These are phyloP conservation scores for Deinandra increscens DNA, from an alignment of 129 eudicot genomes.

Conservation along the genomic window DNA sequence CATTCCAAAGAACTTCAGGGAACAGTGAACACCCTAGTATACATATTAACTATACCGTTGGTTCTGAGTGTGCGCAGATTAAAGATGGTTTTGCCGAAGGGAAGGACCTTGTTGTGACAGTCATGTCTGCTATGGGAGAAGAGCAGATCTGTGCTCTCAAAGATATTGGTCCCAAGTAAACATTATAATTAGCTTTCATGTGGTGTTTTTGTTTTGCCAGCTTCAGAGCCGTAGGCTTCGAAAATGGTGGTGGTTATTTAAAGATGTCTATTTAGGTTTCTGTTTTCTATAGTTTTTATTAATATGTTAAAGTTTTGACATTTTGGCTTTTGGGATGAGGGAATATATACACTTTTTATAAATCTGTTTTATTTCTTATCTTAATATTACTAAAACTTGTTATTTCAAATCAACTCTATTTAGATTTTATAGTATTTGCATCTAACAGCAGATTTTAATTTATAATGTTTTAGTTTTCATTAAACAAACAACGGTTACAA, in stretches of 20 bases:
- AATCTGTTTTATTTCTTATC: not conserved
- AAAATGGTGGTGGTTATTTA: slow-evolving; percentile 11
- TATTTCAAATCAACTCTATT: too few relatives aligned
- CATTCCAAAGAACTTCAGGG: too few relatives aligned
- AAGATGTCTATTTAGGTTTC: slow-evolving; percentile 29
- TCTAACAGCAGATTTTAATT: too few relatives aligned
- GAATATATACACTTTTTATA: not conserved
- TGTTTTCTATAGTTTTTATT: slow-evolving; percentile 13
- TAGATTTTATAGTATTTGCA: too few relatives aligned
- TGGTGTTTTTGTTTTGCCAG: not conserved
- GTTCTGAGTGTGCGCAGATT: slow-evolving; percentile 41
- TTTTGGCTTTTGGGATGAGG: slow-evolving; percentile 2
- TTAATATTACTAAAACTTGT: too few relatives aligned
- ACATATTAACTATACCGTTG: not conserved
- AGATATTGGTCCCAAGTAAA: slow-evolving; percentile 74
- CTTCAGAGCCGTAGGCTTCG: slow-evolving; percentile 11
- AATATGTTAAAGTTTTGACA: not conserved
- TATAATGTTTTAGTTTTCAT: too few relatives aligned
- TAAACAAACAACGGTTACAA: too few relatives aligned
- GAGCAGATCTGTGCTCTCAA: slow-evolving; percentile 77
- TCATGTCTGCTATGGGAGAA: slow-evolving; percentile 92
- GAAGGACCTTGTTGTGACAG: slow-evolving; percentile 73
- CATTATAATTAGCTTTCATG: slow-evolving; percentile 19
- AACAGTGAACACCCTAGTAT: too few relatives aligned
- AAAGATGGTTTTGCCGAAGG: slow-evolving; percentile 78